These are phyloP conservation scores for Penicillium sp. DNA, from an alignment of 2,329 filamentous ascomycete species.

Conservation along the genomic window DNA sequence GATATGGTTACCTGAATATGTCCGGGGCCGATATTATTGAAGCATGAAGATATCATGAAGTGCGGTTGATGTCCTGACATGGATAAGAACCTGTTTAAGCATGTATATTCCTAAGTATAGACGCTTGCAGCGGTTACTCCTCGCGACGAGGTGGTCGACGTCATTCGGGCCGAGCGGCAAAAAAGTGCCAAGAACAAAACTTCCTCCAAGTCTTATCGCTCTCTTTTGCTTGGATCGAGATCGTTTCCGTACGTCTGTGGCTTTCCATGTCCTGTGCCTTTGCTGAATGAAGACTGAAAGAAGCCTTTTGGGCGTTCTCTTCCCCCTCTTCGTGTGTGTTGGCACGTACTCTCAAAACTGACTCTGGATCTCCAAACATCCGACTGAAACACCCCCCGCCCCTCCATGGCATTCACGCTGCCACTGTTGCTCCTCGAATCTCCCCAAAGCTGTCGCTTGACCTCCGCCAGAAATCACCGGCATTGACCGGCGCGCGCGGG, in stretches of 20 bases:
- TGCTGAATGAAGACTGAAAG: not conserved
- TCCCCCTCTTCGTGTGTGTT: not conserved
- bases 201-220: slow-evolving; percentile 1
- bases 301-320: not conserved
- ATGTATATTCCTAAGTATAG: no score
- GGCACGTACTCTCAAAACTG: slow-evolving; percentile 1
- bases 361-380: slow-evolving; percentile 6
- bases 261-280: not conserved
- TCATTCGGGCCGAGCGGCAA: slow-evolving; percentile 6
- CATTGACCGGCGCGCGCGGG: slow-evolving; percentile 60
- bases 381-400: not conserved
- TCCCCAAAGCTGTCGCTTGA: slow-evolving; percentile 1
- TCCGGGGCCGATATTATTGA: no score
- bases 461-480: slow-evolving; percentile 4
- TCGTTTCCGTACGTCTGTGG: not conserved
- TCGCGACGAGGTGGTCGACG: slow-evolving; percentile 8
- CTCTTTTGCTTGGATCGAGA: not conserved
- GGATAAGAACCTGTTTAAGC: no score
- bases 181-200: slow-evolving; percentile 1
- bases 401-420: slow-evolving; percentile 10
- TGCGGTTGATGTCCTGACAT: no score
- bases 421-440: slow-evolving; percentile 3
- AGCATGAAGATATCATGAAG: no score
- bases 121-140: slow-evolving; percentile 7
- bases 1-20: no score